Percentiles rank a stretch among this genome's conserved stretches.
Conservation (phyloP, 1,284 basidiomycete species). For the Cutaneotrichosporon sp. region DNA sequence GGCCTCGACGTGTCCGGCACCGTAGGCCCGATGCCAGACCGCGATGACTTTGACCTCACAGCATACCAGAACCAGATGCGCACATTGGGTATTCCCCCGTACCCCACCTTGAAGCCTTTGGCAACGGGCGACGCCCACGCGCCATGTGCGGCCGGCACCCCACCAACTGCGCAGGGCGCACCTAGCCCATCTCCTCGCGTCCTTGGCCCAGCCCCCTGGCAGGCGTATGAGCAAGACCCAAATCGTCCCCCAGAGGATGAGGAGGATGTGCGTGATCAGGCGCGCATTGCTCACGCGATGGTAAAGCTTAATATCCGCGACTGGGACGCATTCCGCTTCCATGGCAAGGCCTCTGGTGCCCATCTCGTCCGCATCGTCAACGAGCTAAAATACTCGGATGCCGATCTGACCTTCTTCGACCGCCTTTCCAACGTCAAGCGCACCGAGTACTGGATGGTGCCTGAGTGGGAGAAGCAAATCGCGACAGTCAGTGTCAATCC, state of each 20-base stretch:
- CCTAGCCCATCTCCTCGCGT: conserved; percentile 25
- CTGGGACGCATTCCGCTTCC: conserved; percentile 54
- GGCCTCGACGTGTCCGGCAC: conserved; percentile 61
- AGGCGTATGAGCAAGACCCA: conserved; percentile 33
- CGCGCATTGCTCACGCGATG: conserved; percentile 29
- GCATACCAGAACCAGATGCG: conserved; percentile 34
- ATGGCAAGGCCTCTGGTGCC: conserved; percentile 66
- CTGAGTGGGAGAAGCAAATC: conserved; percentile 47
- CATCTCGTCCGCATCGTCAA: conserved; percentile 63
- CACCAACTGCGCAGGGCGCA: conserved; percentile 19
- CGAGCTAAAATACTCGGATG: conserved; percentile 55
- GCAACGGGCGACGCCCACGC: not conserved
- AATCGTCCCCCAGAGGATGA: conserved; percentile 26
- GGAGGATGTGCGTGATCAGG: conserved; percentile 20
- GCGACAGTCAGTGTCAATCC: conserved; percentile 35
- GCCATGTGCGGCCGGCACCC: conserved; percentile 1
- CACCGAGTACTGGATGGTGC: conserved; percentile 43
- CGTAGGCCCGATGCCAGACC: conserved; percentile 63
- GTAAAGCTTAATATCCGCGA: conserved; percentile 36
- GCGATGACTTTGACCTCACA: conserved; percentile 63
- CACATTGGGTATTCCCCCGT: conserved; percentile 35
- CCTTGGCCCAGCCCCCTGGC: conserved; percentile 35
- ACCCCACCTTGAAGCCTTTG: conserved; percentile 33
- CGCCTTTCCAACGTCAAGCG: conserved; percentile 32
- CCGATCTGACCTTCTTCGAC: conserved; percentile 26